Evolutionary conservation across 768 basidiomycete genomes (phyloP), one percentile per base, ranked within the genome.

Genomic region (Saitozyma sp.): DNA sequence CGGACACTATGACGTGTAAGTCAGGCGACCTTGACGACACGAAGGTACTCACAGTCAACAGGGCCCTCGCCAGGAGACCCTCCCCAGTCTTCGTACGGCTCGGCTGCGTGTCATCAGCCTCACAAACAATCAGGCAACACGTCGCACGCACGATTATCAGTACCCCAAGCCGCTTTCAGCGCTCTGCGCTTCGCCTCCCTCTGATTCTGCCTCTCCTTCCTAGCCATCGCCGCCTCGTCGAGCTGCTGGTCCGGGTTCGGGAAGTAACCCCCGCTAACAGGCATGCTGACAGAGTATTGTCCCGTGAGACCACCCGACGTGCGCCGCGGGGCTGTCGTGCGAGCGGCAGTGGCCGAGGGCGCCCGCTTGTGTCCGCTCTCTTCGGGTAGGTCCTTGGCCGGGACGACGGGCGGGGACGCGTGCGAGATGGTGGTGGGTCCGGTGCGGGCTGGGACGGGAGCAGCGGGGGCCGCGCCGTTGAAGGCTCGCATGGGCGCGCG

Each of bases 131-230:
- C 55, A 29, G 51, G 10, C 9, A 40, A 29, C 10, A 45, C 45
- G 13, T 46, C 11, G 45, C 45, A 74, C 78, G 69, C 62, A 79
- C 78, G 78, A 17, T 63, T 69, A 62, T 79, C 76, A 37, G 66
- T 76, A 14, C 78, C 78, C 78, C 78, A 79, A 61, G 78, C 78
- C 50, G 76, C 78, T 51, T 79, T 76, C 46, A 79, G 58, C 4
- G 78, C 78, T 43, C 69, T 56, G 43, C 71, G 67, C 62, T 79
- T 79, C n/a, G 64, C 42, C 29, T 79, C 78, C 61, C 71, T 71
- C 54, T 77, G 67, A 55, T 58, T 65, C 58, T 75, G 66, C 45
- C 73, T 56, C 51, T 75, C 74, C 50, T 64, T 57, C 58, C 74
- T 65, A 59, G 70, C 73, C 4, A 69, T 46, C n/a, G 56, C 53